These are phyloP conservation scores for Trypethelium eluteriae DNA, from an alignment of 495 filamentous ascomycete genomes.

Conservation along the genomic window DNA sequence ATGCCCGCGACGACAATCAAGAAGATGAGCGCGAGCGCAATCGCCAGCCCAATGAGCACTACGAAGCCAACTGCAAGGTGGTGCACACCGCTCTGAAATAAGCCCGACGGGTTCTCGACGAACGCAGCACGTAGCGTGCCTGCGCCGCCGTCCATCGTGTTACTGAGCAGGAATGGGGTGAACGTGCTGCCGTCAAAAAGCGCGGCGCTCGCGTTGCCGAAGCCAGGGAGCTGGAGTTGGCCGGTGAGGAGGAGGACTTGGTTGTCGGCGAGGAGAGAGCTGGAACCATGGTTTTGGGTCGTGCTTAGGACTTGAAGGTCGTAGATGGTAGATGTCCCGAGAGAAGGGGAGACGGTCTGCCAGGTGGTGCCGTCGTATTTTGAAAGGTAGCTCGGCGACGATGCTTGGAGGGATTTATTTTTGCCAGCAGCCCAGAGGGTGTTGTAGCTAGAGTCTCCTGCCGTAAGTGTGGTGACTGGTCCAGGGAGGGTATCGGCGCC, in stretches of 20 bases:
- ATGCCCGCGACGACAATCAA: conserved; percentile 80
- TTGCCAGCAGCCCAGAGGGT: conserved; percentile 80
- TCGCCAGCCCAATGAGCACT: conserved; percentile 85
- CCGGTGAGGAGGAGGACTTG: conserved; percentile 78
- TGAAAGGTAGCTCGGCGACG: conserved; percentile 52
- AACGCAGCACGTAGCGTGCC: conserved; percentile 75
- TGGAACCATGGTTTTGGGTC: conserved; percentile 55
- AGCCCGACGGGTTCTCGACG: conserved; percentile 58
- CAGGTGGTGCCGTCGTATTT: conserved; percentile 64
- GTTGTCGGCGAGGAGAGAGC: conserved; percentile 53
- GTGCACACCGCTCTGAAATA: conserved; percentile 46
- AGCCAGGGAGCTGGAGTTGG: conserved; percentile 61
- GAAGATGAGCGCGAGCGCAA: conserved; percentile 78
- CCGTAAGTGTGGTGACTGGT: conserved; percentile 63
- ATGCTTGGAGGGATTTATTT: conserved; percentile 43
- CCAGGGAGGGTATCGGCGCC: conserved; percentile 65
- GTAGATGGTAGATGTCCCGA: conserved; percentile 60
- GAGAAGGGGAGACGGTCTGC: conserved; percentile 47
- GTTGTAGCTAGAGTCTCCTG: conserved; percentile 57
- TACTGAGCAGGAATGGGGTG: conserved; percentile 71
- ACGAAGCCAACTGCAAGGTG: conserved; percentile 76
- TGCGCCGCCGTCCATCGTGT: conserved; percentile 49
- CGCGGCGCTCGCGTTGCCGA: conserved; percentile 79
- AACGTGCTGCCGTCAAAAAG: conserved; percentile 75
- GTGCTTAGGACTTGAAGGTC: conserved; percentile 74